Base-by-base conservation (phyloP, 2,329 filamentous ascomycete genomes). In the Alternaria conjuncta region DNA sequence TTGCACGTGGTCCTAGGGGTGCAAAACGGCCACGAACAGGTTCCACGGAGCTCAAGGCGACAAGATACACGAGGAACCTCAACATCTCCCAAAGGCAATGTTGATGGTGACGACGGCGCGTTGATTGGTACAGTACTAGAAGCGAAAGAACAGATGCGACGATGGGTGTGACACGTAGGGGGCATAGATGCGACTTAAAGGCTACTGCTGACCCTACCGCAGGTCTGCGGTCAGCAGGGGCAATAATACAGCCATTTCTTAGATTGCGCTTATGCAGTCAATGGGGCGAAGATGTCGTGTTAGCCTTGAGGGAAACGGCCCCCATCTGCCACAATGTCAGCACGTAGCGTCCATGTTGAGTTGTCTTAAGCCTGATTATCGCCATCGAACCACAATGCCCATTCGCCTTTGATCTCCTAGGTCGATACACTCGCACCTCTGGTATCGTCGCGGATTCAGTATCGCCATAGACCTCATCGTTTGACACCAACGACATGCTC, bases 151-250 rank as follows among this genome's bases (percentile, higher is more conserved):
- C 26, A 47, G 43, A n/a, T 21, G 32, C 28, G 41, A 30, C 28
- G 7, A 15, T 32, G 45, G 25, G n/a, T 49, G 15, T 12, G n/a
- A 11, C 26, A 46, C 50, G 20, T 60, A 36, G 21, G 57, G 47
- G 28, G 12, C 28, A 30, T 30, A 46, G 45, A 43, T 43, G 45
- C 26, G 56, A 26, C 46, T 63, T 57, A 49, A 13, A 58, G 43
- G 44, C 32, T 36, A 41, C 15, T 18, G 51, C 25, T 55, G 18
- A 57, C 55, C 46, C 28, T 13, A 46, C 55, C 55, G 57, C 64
- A 64, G 55, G 46, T 46, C 45, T 36, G 45, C 46, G 20, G 46
- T 28, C 6, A 25, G 13, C 18, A 18, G 9, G 13, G 32, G 10
- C 25, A 11, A 32, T 23, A 23, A 10, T 21, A 18, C 12, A 11